Percentiles rank a stretch among this genome's conserved stretches.
phyloP scores from a whole-genome alignment of 352 stramenopile species.

The Globisporangium cederbergense region DNA sequence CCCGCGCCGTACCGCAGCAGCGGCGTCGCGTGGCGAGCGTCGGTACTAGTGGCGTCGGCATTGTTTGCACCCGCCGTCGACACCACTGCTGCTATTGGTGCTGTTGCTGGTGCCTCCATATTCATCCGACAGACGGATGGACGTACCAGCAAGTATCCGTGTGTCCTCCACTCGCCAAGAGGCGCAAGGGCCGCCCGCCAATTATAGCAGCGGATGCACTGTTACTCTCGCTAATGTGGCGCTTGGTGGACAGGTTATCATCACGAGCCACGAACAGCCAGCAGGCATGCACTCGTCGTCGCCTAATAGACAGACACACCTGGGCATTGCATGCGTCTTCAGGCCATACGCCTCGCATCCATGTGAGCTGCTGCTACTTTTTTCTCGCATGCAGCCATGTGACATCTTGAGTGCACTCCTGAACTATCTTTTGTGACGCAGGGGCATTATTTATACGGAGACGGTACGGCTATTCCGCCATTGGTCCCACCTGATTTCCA shows the following conservation, averaged over 20 bases:
- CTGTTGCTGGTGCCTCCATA: not conserved
- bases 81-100: not conserved
- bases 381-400: not conserved
- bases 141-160: not conserved
- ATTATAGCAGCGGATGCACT: not conserved
- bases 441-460: not conserved
- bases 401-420: not conserved
- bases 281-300: not conserved
- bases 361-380: not conserved
- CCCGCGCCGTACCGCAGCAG: conserved; percentile 18
- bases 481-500: conserved; percentile 9
- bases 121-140: conserved; percentile 1
- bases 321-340: not conserved
- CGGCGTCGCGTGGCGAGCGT: not conserved
- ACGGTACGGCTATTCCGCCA: not conserved
- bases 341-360: not conserved
- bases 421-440: not conserved
- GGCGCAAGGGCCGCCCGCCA: not conserved
- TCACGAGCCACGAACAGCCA: too few species aligned
- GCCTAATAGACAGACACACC: not conserved
- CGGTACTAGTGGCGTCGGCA: too few species aligned
- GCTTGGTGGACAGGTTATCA: too few species aligned
- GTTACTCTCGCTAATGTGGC: too few species aligned
- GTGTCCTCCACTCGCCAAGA: not conserved
- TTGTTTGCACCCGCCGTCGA: not conserved